A percentile compares a stretch with the other conserved stretches of the same genome.
Conservation (phyloP, 2,329 filamentous ascomycete genomes). For the Ophioceras dolichostomum region DNA sequence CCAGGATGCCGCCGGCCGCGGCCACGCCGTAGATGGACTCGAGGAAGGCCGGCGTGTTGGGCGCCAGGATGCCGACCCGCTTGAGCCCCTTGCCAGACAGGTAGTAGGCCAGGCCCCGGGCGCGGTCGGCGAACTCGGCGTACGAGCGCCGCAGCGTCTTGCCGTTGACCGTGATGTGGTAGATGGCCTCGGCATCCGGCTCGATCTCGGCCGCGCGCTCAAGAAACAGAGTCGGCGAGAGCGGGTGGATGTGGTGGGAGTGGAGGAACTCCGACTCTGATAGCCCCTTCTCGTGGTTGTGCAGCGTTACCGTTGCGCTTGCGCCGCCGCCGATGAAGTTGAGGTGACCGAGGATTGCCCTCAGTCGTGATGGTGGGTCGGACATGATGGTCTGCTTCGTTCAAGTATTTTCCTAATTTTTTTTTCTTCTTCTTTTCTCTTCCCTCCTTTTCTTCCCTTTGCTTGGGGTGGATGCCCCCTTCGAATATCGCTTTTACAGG, state of each 20-base stretch:
- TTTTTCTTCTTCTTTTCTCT: no score
- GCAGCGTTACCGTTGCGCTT: no score
- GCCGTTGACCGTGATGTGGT: conserved; percentile 72
- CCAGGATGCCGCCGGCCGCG: conserved; percentile 60
- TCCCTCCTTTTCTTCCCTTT: no score
- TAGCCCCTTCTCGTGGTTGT: no score
- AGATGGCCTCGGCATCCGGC: conserved; percentile 72
- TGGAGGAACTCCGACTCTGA: conserved; percentile 20
- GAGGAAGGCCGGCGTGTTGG: conserved; percentile 91
- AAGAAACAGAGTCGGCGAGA: conserved; percentile 75
- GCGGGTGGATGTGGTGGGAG: conserved; percentile 55
- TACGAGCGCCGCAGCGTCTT: conserved; percentile 67
- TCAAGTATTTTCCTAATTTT: no score
- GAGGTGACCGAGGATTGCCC: conserved; percentile 41
- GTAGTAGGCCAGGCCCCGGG: conserved; percentile 79
- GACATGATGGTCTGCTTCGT: conserved; percentile 53
- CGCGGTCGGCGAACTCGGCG: conserved; percentile 70
- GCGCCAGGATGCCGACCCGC: conserved; percentile 73
- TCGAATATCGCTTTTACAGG: no score
- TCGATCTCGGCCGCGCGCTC: conserved; percentile 80
- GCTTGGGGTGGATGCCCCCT: no score
- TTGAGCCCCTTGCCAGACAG: conserved; percentile 60
- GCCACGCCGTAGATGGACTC: conserved; percentile 82
- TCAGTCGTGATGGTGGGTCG: conserved; percentile 47
- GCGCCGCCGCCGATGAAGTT: conserved; percentile 18